Base-by-base conservation (phyloP, 169 alveolate species). In the Babesia gibsoni region DNA sequence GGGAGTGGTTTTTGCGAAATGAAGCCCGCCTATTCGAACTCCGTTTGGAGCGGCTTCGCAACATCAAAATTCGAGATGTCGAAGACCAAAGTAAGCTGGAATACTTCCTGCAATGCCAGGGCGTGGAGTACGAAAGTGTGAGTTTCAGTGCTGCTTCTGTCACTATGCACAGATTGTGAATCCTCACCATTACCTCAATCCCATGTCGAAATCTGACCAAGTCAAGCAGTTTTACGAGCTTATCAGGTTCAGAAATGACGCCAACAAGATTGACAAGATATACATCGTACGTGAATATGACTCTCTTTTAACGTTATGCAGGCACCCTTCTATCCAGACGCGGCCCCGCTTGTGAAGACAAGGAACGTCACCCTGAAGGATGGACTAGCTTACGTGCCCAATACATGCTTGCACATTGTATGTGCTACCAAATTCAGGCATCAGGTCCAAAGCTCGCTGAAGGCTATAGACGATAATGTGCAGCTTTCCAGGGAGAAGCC, bases 1-100 rank as follows among this genome's bases (percentile, higher is more conserved):
- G 85, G 58, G 93, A 91, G n/a, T 91, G 95, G 95, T 84, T 91
- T 53, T 49, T 91, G 49, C 84, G 84, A 52, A 89, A 90, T 45
- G 95, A 91, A 64, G 72, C 74, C 53, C 81, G 87, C 45, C 72
- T 91, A 49, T 78, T 91, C 39, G 84, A 82, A 6, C 72, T 89
- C 42, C 56, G 93, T 27, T 83, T 91, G 42, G 89, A 88, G 63
- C 64, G 77, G 35, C 77, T 88, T 56, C 67, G 84, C 20, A 75
- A 61, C 36, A 50, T 83, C 14, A 83, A 80, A 56, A 32, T 83
- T 7, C 75, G 80, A 35, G 80, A 83, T 23, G 84, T 70, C 29
- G 93, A 88, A 35, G 77, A 78, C 41, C 88, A 69, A 43, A 73
- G 82, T 48, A 88, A 88, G 39, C 52, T 88, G 87, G 88, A 83